Evolutionary conservation across 2,329 filamentous ascomycete species (phyloP).

Genomic region (Beauveria sp.): DNA sequence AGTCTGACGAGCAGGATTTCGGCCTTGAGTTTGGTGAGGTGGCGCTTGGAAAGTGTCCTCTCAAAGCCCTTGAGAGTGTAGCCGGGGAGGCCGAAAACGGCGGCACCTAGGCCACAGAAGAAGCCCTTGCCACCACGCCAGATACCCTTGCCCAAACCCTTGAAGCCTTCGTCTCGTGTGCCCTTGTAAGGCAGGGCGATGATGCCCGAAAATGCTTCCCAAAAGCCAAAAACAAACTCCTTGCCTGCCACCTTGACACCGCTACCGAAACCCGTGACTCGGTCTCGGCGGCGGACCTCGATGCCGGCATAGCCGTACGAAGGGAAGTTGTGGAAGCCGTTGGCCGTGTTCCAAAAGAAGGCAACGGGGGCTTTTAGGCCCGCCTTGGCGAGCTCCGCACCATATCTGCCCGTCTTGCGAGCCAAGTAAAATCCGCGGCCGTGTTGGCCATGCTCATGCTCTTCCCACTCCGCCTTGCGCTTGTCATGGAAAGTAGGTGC

Average conservation of each 20-base stretch:
- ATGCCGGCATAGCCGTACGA: constrained; percentile 57
- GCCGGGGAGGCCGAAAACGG: constrained; percentile 20
- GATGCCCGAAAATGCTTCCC: constrained; percentile 60
- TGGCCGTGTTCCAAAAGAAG: constrained; percentile 59
- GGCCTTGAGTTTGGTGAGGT: constrained; percentile 24
- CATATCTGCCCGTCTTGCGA: constrained; percentile 43
- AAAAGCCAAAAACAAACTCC: constrained; percentile 56
- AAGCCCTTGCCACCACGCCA: constrained; percentile 35
- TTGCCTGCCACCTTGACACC: constrained; percentile 55
- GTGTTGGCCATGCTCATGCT: constrained; percentile 19
- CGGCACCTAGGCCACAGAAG: constrained; percentile 35
- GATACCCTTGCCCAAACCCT: constrained; percentile 55
- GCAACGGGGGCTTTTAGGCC: constrained; percentile 59
- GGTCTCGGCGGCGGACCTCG: constrained; percentile 55
- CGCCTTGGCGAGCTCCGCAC: constrained; percentile 52
- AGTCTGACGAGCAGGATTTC: constrained; percentile 26
- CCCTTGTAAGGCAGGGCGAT: constrained; percentile 57
- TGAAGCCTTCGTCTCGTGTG: constrained; percentile 52
- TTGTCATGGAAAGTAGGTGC: constrained; percentile 17
- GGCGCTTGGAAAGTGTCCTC: constrained; percentile 34
- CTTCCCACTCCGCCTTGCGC: constrained; percentile 19
- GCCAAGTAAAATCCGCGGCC: constrained; percentile 21
- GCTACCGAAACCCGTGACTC: constrained; percentile 58
- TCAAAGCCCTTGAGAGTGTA: constrained; percentile 47
- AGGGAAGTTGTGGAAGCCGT: constrained; percentile 67